Percentiles rank a stretch among this genome's conserved stretches.
phyloP scores from a whole-genome alignment of 2,329 filamentous ascomycete species.

The Fusarium musae region DNA sequence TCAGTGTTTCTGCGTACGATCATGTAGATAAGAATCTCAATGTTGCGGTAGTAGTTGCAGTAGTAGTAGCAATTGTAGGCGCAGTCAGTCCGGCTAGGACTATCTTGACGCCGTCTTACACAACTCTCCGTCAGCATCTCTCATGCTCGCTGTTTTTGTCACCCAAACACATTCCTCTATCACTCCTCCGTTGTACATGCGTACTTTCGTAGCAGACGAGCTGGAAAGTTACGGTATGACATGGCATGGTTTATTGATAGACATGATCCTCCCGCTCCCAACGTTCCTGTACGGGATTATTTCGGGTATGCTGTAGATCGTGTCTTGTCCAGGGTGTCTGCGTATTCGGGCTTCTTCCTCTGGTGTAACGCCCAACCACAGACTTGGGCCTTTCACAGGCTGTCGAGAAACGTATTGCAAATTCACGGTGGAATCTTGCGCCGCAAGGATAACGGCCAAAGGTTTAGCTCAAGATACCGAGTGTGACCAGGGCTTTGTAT shows the following conservation, averaged over 20 bases:
- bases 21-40: constrained; percentile 10
- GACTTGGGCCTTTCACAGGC: constrained; percentile 22
- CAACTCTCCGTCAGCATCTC: constrained; percentile 9
- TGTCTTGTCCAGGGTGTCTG: background rate
- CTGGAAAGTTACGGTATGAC: background rate
- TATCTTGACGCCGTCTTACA: constrained; percentile 19
- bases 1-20: background rate
- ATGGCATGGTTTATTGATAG: constrained; percentile 15
- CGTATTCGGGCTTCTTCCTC: constrained; percentile 16
- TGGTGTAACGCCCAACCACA: constrained; percentile 25
- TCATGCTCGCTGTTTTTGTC: background rate
- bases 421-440: background rate
- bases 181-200: background rate
- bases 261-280: constrained; percentile 14
- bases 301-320: constrained; percentile 28
- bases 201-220: background rate
- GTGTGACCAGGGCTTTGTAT: background rate
- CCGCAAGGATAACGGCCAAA: constrained; percentile 15
- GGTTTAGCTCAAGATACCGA: background rate
- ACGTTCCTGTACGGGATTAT: constrained; percentile 10
- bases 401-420: constrained; percentile 20
- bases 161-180: background rate
- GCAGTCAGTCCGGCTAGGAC: constrained; percentile 14
- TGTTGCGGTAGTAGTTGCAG: constrained; percentile 27
- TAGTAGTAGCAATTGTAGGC: constrained; percentile 24